Base-by-base conservation (phyloP, 2,329 filamentous ascomycete genomes). In the Claviceps cyperi region DNA sequence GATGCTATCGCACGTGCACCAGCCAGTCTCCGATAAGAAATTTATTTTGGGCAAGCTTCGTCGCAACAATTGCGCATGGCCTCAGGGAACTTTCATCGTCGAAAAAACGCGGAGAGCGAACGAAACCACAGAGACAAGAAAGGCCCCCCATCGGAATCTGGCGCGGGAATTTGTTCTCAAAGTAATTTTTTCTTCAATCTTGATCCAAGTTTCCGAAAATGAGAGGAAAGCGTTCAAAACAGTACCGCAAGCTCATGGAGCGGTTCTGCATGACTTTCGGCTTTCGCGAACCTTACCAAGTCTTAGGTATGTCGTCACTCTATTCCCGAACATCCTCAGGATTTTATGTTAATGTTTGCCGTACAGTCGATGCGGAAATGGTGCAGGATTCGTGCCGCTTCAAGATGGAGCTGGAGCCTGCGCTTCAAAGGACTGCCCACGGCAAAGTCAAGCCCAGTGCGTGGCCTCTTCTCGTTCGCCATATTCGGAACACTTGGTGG, bases 281-380 rank as follows among this genome's bases (percentile, higher is more conserved):
- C 53, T 96, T 96, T 66, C 86, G 90, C 58, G 86, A 92, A 69
- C 89, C 92, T 11, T 97, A 96, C 69, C 92, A 97, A 70, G 83
- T 94, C 48, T 72, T 95, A 43, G 73, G 80, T 84, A 70, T 9
- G 21, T 21, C 51, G 71, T 61, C 52, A 17, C 43, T 15, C 21
- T 14, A 43, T 21, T 43, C 11, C 1, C 19, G 1, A 14, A 6
- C 13, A 43, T 43, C 40, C 5, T 21, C 21, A n/a, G 11, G 1
- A 22, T 6, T 15, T 47, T 17, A 50, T 51, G 46, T 51, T 43
- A 21, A 50, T 35, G 38, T 51, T 51, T 55, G 57, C 55, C 19
- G 40, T 13, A 3, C 58, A 80, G 81, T 96, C 53, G 90, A 95
- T 63, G 86, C 87, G 52, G 81, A 89, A 56, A 86, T 97, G 59